A percentile compares a stretch with the other conserved stretches of the same genome.
These are phyloP conservation scores for Azolla pinnata DNA, from an alignment of 75 land plant genomes.

Conservation along the genomic window DNA sequence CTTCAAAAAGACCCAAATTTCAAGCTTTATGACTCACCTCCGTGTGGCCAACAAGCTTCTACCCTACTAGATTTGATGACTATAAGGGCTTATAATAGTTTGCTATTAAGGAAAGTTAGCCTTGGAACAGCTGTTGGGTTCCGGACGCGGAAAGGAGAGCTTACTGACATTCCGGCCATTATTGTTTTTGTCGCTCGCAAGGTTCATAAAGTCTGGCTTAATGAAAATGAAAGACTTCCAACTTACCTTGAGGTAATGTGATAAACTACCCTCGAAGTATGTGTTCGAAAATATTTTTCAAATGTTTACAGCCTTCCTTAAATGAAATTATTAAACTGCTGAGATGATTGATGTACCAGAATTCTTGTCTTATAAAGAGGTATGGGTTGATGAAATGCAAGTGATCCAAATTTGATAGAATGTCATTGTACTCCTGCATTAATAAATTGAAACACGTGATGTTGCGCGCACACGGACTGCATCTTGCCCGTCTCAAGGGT, in stretches of 20 bases:
- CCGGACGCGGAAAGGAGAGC: constrained; percentile 10
- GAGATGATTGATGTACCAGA: no score
- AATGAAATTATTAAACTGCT: no score
- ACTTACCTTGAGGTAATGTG: constrained; percentile 1
- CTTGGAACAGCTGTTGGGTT: constrained; percentile 17
- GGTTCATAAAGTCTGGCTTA: constrained; percentile 15
- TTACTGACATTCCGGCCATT: constrained; percentile 11
- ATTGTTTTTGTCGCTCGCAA: constrained; percentile 8
- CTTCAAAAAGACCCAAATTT: constrained; percentile 12
- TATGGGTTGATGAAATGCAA: no score
- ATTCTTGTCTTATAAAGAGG: no score
- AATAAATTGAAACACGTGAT: no score
- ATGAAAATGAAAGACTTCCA: constrained; percentile 11
- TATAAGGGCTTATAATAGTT: constrained; percentile 12
- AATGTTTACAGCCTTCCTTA: no score
- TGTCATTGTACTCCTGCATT: no score
- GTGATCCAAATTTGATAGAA: no score
- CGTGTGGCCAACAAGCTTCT: constrained; percentile 8
- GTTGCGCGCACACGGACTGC: no score
- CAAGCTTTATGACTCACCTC: not conserved
- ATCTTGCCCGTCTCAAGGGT: no score
- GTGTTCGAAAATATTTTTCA: no score
- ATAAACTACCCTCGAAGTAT: no score
- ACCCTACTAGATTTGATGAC: constrained; percentile 12
- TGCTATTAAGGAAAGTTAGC: constrained; percentile 5